phyloP scores from a whole-genome alignment of 192 early-diverging fungal species.

The Linderina pennispora region DNA sequence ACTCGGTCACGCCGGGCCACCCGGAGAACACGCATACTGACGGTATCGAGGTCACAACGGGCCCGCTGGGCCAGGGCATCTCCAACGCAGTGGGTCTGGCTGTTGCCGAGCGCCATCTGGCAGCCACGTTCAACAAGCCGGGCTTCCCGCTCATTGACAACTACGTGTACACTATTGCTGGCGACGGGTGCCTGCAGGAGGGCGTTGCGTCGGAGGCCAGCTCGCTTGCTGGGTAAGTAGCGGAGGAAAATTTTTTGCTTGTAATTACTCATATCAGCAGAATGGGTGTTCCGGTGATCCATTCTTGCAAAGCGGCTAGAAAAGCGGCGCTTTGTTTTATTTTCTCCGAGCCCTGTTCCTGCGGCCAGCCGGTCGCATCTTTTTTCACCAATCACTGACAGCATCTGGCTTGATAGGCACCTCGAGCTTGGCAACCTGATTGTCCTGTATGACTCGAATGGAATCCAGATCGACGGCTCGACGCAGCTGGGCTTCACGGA shows the following conservation, averaged over 20 bases:
- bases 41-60: constrained; percentile 96
- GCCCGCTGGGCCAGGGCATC: constrained; percentile 93
- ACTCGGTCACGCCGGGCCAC: constrained; percentile 89
- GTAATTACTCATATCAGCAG: no score
- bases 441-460: constrained; percentile 93
- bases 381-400: no score
- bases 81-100: constrained; percentile 91
- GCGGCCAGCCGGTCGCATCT: no score
- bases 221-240: constrained; percentile 74
- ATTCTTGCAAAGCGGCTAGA: no score
- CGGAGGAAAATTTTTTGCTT: no score
- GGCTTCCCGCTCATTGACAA: constrained; percentile 83
- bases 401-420: constrained; percentile 54
- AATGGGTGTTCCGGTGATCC: no score
- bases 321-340: no score
- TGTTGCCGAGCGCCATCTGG: constrained; percentile 78
- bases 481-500: constrained; percentile 86
- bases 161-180: constrained; percentile 74
- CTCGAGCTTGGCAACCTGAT: constrained; percentile 91
- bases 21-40: constrained; percentile 83
- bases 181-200: constrained; percentile 98
- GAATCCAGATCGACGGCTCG: constrained; percentile 91
- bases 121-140: constrained; percentile 87
- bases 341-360: no score
- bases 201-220: constrained; percentile 89